Base-by-base conservation (phyloP, 2,329 filamentous ascomycete species). In the Thermoascus crustaceus region DNA sequence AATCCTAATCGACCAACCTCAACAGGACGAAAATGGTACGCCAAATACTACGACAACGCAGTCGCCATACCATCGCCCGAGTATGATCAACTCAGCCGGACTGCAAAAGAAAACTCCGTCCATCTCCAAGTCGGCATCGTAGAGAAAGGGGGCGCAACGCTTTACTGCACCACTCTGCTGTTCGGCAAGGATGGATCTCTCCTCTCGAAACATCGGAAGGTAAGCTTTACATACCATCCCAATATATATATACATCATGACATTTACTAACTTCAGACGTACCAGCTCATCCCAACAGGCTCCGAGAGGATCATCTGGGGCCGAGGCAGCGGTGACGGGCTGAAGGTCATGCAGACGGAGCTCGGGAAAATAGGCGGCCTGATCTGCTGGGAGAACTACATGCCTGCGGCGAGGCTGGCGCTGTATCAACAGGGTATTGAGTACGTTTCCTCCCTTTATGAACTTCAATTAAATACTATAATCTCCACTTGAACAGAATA, bases 311-410 rank as follows among this genome's bases (percentile, higher is more conserved):
- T 67, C 2, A 53, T 66, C 2, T 66, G 63, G 63, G 62, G 18
- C 16, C 49, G 59, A 33, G 63, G 61, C 11, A 49, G 61, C 9
- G 63, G 63, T 18, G 61, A 67, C 30, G 57, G 57, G 1, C 47
- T 67, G 6, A 49, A 53, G 16, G 61, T 66, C 10, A 54, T 59
- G 4, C 52, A 64, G 38, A 61, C 60, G 3, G 60, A 61, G 17
- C 54, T 65, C 19, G 61, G 63, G 3, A 64, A 58, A 35, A 57
- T 65, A 9, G 62, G 61, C 16, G 63, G 61, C 1, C 39, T 67
- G 33, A 66, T 66, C 30, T 66, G 57, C 37, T 65, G 61, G 63
- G 63, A 66, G 43, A 66, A 66, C 38, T 67, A 66, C 32, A 67
- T 67, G 63, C 63, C 63, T 4, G 60, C 57, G 5, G 63, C 63